phyloP scores from a whole-genome alignment of 345 rosid genomes.

The Gossypium mustelinum region DNA sequence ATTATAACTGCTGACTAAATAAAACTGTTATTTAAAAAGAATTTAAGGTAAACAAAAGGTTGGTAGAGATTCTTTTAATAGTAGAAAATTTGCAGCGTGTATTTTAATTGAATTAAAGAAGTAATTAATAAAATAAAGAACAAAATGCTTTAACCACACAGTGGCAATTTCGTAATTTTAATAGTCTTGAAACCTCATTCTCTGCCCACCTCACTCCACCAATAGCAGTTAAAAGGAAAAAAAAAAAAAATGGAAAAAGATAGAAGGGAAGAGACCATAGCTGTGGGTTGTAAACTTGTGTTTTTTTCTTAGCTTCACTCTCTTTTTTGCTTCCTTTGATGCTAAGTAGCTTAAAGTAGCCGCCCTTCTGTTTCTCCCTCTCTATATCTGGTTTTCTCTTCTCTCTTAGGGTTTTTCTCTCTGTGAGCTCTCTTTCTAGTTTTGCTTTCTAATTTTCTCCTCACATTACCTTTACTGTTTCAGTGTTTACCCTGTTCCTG shows the following conservation, averaged over 20 bases:
- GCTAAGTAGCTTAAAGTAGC: slow-evolving; percentile 43
- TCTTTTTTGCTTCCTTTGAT: slow-evolving; percentile 29
- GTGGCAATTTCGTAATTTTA: not conserved
- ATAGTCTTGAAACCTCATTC: not conserved
- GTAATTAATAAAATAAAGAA: not conserved
- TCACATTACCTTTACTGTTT: not conserved
- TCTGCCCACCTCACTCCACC: not conserved
- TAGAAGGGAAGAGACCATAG: not conserved
- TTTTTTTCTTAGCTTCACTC: not conserved
- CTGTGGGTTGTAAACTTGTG: not conserved
- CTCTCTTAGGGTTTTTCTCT: slow-evolving; percentile 18
- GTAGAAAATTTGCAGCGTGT: not conserved
- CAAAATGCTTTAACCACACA: not conserved
- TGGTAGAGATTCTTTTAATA: not conserved
- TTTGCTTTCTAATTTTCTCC: not conserved
- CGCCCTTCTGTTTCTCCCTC: slow-evolving; percentile 6
- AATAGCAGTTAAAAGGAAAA: not conserved
- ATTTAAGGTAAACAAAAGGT: too few relatives aligned
- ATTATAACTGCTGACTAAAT: too few relatives aligned
- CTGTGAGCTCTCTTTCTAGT: not conserved
- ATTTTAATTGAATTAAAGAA: not conserved
- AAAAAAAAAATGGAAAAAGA: not conserved
- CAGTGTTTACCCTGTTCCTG: not conserved
- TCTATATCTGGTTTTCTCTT: not conserved
- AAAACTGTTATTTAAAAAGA: too few relatives aligned